phyloP scores from a whole-genome alignment of 108 stramenopile species.

The Epipyxis sp. region DNA sequence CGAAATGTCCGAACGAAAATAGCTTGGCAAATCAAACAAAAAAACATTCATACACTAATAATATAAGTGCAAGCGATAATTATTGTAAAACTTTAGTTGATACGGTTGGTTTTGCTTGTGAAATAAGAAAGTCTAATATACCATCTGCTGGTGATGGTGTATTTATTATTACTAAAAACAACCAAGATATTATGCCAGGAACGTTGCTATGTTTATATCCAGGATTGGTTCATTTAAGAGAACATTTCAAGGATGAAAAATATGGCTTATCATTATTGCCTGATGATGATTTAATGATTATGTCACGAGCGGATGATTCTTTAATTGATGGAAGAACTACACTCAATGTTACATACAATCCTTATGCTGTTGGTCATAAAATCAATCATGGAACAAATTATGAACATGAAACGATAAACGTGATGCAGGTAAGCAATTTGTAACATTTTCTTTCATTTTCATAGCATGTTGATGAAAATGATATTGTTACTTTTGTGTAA shows the following conservation, averaged over 20 bases:
- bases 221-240: background rate
- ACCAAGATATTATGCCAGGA: background rate
- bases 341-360: background rate
- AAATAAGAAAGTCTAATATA: background rate
- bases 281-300: background rate
- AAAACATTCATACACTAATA: too few species aligned
- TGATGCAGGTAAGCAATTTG: too few species aligned
- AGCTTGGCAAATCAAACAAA: too few species aligned
- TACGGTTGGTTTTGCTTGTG: too few species aligned
- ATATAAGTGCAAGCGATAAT: too few species aligned
- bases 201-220: background rate
- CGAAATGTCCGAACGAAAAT: too few species aligned
- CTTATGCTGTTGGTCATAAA: conserved; percentile 3
- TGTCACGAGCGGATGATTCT: background rate
- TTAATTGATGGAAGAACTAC: conserved; percentile 9
- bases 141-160: background rate
- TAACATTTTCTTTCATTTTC: too few species aligned
- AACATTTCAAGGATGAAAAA: background rate
- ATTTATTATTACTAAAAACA: background rate
- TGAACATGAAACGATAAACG: background rate
- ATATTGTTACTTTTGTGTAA: too few species aligned
- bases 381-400: background rate
- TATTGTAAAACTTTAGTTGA: too few species aligned
- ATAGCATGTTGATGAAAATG: too few species aligned
- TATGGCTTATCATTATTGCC: background rate